These are phyloP conservation scores for Chenopodium berlandieri DNA, from an alignment of 148 eudicot species.

Conservation along the genomic window DNA sequence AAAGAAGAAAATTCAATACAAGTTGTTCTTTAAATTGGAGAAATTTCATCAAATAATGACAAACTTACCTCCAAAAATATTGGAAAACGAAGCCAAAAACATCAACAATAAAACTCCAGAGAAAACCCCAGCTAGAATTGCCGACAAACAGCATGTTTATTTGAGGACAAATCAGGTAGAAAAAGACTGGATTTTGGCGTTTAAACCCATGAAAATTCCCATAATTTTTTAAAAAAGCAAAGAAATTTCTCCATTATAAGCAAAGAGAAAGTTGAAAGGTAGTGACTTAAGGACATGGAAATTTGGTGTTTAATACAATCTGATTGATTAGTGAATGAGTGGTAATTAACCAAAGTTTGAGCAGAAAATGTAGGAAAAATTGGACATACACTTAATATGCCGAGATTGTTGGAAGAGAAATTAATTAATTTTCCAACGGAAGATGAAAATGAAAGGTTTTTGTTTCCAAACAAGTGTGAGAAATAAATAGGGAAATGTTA, in stretches of 20 bases:
- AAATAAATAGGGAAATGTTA: slow-evolving; percentile 9
- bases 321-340: neutral
- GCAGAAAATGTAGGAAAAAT: slow-evolving; percentile 10
- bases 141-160: slow-evolving; percentile 34
- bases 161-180: neutral
- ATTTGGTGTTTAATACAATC: neutral
- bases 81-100: slow-evolving; percentile 36
- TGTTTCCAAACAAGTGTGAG: neutral
- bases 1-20: neutral
- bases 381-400: neutral
- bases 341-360: neutral
- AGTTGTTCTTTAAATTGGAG: neutral
- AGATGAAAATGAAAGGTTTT: slow-evolving; percentile 5
- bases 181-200: slow-evolving; percentile 24
- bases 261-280: slow-evolving; percentile 26
- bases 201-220: slow-evolving; percentile 32
- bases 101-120: slow-evolving; percentile 33
- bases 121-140: slow-evolving; percentile 39
- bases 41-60: neutral
- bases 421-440: neutral
- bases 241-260: slow-evolving; percentile 27
- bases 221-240: slow-evolving; percentile 24
- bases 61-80: slow-evolving; percentile 40
- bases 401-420: slow-evolving; percentile 16
- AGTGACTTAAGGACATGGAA: slow-evolving; percentile 15